A percentile compares a stretch with the other conserved stretches of the same genome.
phyloP scores from a whole-genome alignment of 495 filamentous ascomycete genomes.

The Penicillium salamii region DNA sequence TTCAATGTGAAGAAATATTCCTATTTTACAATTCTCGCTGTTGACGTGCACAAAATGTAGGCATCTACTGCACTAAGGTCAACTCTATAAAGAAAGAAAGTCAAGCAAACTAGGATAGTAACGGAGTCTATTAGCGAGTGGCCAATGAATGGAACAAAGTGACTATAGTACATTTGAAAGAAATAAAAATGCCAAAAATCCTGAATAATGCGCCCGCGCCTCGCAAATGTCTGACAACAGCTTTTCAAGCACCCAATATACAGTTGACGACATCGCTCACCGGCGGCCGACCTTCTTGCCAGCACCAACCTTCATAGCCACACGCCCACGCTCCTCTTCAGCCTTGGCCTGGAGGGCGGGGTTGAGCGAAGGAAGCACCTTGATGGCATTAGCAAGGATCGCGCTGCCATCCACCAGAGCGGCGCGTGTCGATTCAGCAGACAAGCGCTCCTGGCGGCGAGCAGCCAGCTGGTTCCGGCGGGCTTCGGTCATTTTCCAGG shows the following conservation, averaged over 20 bases:
- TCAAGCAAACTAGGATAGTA: not conserved
- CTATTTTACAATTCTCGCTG: not conserved
- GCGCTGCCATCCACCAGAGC: constrained; percentile 39
- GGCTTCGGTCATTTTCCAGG: constrained; percentile 75
- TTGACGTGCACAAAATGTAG: not conserved
- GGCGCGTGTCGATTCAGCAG: constrained; percentile 21
- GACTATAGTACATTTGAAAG: constrained; percentile 43
- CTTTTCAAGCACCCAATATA: constrained; percentile 29
- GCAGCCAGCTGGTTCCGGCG: constrained; percentile 62
- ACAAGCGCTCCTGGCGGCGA: constrained; percentile 45
- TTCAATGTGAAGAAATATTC: too few species aligned
- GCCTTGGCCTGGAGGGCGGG: constrained; percentile 31
- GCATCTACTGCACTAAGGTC: not conserved
- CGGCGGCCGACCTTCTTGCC: constrained; percentile 30
- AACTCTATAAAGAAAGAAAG: too few species aligned
- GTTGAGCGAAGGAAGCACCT: constrained; percentile 35
- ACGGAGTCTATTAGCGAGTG: constrained; percentile 20
- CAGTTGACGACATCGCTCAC: constrained; percentile 16
- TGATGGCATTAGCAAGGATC: constrained; percentile 32
- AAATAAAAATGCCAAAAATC: constrained; percentile 27
- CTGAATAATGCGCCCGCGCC: constrained; percentile 37
- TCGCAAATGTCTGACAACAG: constrained; percentile 32
- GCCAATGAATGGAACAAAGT: constrained; percentile 28
- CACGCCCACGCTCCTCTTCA: constrained; percentile 37
- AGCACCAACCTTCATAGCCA: constrained; percentile 33